Evolutionary conservation across 169 alveolate genomes (phyloP), one percentile per base, ranked within the genome.

Genomic region (Babesia ovis): DNA sequence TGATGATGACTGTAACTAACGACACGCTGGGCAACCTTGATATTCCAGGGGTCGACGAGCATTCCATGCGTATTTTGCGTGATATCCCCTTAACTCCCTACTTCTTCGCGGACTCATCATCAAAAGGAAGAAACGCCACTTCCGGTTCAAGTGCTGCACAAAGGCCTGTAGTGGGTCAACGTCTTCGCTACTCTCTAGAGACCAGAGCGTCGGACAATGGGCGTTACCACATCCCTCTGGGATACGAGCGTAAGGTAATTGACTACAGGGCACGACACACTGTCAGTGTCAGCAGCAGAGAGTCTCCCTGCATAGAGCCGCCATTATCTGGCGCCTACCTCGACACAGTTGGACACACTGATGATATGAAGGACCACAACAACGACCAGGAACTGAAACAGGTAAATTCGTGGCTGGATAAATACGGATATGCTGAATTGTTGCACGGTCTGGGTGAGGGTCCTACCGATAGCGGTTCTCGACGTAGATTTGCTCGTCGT

Each of bases 1-100:
- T 64, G 61, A 64, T 64, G 67, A 76, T 68, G 56, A 76, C 73
- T 3, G 54, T 76, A 61, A 76, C 85, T 27, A 76, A 76, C 46
- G 85, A 76, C 34, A 64, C 60, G 20, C 59, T 76, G 34, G 23
- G 79, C 16, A 76, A 76, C 37, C 62, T 76, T 54, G 54, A 46
- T 18, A 76, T 76, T 8, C 77, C 72, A 4, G 79, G 68, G 20
- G 80, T 67, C 1, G 61, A 66, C 54, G 59, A 67, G 53, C 56
- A 45, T 31, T 31, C 57, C 48, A 32, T 76, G 64, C 66, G 68
- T 23, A 54, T 51, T 27, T 55, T 70, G 54, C 62, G 73, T 18
- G 72, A 76, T 31, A 68, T 57, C 3, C 69, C 70, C 22, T 32
- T 68, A 27, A 68, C 60, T 12, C 79, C 79, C 9, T 68, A 68